Base-by-base conservation (phyloP, 257 asterid genomes). In the Coffea canephora region DNA sequence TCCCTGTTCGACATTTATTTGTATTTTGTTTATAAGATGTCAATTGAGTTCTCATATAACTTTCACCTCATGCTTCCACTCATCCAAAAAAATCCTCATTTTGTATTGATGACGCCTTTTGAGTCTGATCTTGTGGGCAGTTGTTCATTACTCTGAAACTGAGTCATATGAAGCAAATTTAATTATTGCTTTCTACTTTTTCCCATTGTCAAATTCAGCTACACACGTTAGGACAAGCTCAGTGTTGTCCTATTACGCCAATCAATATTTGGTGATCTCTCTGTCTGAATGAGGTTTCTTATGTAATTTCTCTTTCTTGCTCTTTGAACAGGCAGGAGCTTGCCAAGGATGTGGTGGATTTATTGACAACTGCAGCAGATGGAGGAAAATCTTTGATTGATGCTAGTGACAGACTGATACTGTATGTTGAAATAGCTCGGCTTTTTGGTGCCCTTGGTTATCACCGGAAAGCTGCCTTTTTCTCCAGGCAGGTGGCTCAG, bases 401-500 rank as follows among this genome's bases (percentile, higher is more conserved):
- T 86, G 97, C 99, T 74, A 92, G 97, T 84, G 99, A 95, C 89
- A 91, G 94, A 82, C 89, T 95, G 83, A 87, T 95, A 74, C 88
- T 92, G 61, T 93, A 90, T 78, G 89, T 93, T 78, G 99, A 95
- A 89, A 91, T 94, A 86, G 98, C 99, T 77, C 89, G 99, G 48
- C 98, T 95, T 77, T 95, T 92, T 87, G 97, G 97, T 54, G 88
- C 94, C 78, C 96, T 95, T 81, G 98, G 97, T 80, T 95, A 95
- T 85, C 97, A 90, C 79, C 91, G 99, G 64, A 95, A 95, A 86
- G 97, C 99, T 88, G 99, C 99, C 76, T 95, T 95, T 84, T 95
- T 95, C 92, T 95, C 97, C 52, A 87, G 99, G 87, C 99, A 88
- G 91, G 98, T 95, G 83, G 97, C 99, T 81, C 99, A 92, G 88